Conservation (phyloP, 2,329 filamentous ascomycete genomes). For the Curvularia verruculosa region DNA sequence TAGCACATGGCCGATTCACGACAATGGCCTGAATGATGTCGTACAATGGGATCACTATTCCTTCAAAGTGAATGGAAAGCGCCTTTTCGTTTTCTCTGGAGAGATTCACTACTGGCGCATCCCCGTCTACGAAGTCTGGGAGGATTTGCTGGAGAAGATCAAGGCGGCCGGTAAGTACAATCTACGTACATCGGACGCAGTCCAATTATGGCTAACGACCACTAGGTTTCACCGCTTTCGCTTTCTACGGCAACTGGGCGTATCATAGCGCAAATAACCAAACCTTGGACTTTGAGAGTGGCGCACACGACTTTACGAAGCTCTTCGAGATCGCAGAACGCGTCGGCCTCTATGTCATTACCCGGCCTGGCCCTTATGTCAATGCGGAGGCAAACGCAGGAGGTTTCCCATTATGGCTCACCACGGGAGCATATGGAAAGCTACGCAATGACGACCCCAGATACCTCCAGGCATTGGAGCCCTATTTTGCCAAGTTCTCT, state of each 20-base stretch:
- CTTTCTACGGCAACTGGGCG: conserved; percentile 57
- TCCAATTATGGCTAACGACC: neutral
- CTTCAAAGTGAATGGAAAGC: conserved; percentile 58
- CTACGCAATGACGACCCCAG: conserved; percentile 60
- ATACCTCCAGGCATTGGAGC: conserved; percentile 61
- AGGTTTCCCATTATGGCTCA: conserved; percentile 67
- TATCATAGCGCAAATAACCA: conserved; percentile 56
- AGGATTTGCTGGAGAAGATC: conserved; percentile 59
- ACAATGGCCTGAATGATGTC: conserved; percentile 55
- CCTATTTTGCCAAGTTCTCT: conserved; percentile 60
- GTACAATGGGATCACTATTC: conserved; percentile 63
- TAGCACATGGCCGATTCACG: conserved; percentile 55
- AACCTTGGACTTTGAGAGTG: conserved; percentile 59
- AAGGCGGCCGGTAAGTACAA: conserved; percentile 50
- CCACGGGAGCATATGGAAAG: conserved; percentile 63
- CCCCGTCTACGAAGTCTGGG: conserved; percentile 58
- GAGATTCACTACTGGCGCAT: conserved; percentile 59
- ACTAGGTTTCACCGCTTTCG: conserved; percentile 55
- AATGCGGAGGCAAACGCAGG: conserved; percentile 69
- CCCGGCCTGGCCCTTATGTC: conserved; percentile 66
- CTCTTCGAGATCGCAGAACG: conserved; percentile 62
- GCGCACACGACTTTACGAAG: conserved; percentile 60
- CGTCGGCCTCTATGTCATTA: conserved; percentile 62
- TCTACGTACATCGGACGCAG: neutral
- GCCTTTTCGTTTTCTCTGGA: conserved; percentile 60